Base-by-base conservation (phyloP, 2,329 filamentous ascomycete genomes). In the Aspergillus hiratsukae region DNA sequence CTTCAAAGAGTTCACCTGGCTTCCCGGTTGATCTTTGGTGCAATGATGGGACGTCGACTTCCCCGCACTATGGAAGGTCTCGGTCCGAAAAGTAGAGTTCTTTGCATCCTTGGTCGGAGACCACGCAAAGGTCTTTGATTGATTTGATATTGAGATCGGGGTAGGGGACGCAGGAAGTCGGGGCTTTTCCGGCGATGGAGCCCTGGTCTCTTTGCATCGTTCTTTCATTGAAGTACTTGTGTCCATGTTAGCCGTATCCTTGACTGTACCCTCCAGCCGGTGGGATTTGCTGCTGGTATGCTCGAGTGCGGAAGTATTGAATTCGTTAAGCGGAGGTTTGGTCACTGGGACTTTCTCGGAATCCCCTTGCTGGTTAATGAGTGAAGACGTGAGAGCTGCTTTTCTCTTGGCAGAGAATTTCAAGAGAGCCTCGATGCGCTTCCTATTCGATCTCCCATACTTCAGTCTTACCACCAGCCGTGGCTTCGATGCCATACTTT, bases 381-480 rank as follows among this genome's bases (percentile, higher is more conserved):
- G 63, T 21, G 65, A 66, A 54, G 62, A 63, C n/a, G 65, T 61
- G 11, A 60, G 61, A 45, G 62, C 58, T 4, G 58, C 28, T 64
- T 69, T 75, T 51, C 61, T 69, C 62, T 75, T 76, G 43, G 69
- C 69, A 25, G 72, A 71, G 50, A 79, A 75, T 61, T 75, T 78
- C 21, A 79, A 69, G 19, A 79, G 67, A 31, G 67, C 74, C 57
- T 78, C 75, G 31, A 83, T 74, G n/a, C 76, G 75, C 53, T 76
- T 76, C 45, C 72, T 70, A 63, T 80, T 78, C 43, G 75, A 67
- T 63, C 78, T 81, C 17, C 79, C 78, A 63, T 82, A 83, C 57
- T 76, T 81, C 43, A 83, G 66, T 59, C 74, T 80, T 27, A 82
- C 76, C 48, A 82, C 69, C 37, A 80, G 70, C 54, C 66, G 71